Conservation (phyloP, 106 monocot genomes). For the Allium sativum region DNA sequence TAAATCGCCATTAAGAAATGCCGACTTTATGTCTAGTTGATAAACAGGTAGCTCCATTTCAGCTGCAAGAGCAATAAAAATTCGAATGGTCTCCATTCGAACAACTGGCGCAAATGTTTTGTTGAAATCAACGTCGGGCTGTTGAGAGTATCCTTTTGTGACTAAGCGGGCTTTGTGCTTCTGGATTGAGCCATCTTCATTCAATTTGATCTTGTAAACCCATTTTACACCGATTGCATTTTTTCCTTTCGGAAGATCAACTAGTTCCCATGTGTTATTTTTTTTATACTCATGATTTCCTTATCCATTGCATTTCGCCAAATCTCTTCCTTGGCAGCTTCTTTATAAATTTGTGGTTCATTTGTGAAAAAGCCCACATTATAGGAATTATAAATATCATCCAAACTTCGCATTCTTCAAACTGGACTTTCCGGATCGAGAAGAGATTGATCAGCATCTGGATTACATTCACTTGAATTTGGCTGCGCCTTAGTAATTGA, state of each 20-base stretch:
- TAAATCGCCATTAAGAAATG: conserved; percentile 4
- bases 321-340: background rate
- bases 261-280: background rate
- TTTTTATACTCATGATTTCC: background rate
- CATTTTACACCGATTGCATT: conserved; percentile 4
- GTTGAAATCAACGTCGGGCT: background rate
- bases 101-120: background rate
- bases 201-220: background rate
- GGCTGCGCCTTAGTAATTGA: background rate
- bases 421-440: background rate
- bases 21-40: background rate
- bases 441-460: background rate
- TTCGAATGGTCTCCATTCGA: background rate
- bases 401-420: background rate
- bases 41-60: background rate
- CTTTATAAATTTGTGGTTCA: conserved; percentile 8
- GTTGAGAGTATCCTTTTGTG: conserved; percentile 2
- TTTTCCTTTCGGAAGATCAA: background rate
- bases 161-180: conserved; percentile 1
- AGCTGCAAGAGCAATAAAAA: background rate
- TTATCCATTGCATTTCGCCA: background rate
- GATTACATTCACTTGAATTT: background rate
- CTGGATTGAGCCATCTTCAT: conserved; percentile 2
- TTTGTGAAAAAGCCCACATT: background rate
- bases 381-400: background rate